These are phyloP conservation scores for Melampsora abietis-canadensis DNA, from an alignment of 1,284 basidiomycete species.

Conservation along the genomic window DNA sequence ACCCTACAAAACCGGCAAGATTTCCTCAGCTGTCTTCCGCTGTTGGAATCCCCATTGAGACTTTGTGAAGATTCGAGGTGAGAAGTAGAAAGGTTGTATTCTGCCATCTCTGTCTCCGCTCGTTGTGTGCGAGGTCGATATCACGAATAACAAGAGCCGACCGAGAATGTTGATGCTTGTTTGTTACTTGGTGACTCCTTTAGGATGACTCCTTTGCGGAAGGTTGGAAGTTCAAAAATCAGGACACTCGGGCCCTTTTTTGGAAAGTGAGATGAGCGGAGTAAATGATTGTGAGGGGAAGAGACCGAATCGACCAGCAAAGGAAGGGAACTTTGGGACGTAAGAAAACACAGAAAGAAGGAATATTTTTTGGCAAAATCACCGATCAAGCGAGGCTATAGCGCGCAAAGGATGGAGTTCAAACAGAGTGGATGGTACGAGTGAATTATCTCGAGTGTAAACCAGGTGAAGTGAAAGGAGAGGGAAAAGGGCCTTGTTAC, in stretches of 20 bases:
- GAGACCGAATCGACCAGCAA: slow-evolving; percentile 5
- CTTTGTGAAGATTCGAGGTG: background rate
- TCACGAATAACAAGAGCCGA: slow-evolving; percentile 6
- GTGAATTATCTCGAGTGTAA: background rate
- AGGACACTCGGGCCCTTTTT: background rate
- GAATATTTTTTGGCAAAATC: slow-evolving; percentile 3
- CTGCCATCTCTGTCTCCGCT: background rate
- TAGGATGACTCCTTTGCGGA: slow-evolving; percentile 5
- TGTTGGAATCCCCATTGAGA: slow-evolving; percentile 14
- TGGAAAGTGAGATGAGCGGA: slow-evolving; percentile 5
- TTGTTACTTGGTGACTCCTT: slow-evolving; percentile 8
- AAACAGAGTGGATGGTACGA: background rate
- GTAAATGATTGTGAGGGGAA: background rate
- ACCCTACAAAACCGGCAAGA: slow-evolving; percentile 44
- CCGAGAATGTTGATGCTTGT: background rate
- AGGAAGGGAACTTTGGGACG: background rate
- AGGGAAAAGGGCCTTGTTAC: background rate
- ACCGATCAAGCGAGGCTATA: slow-evolving; percentile 6
- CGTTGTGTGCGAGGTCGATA: background rate
- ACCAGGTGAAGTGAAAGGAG: background rate
- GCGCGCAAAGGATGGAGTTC: background rate
- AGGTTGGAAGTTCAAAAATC: slow-evolving; percentile 9
- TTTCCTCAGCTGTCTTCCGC: slow-evolving; percentile 39
- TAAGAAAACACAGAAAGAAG: background rate
- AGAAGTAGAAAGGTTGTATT: slow-evolving; percentile 4